A percentile compares a stretch with the other conserved stretches of the same genome.
Evolutionary conservation across 75 land plant species (phyloP).

Genomic region (Chamaecyparis obtusa): DNA sequence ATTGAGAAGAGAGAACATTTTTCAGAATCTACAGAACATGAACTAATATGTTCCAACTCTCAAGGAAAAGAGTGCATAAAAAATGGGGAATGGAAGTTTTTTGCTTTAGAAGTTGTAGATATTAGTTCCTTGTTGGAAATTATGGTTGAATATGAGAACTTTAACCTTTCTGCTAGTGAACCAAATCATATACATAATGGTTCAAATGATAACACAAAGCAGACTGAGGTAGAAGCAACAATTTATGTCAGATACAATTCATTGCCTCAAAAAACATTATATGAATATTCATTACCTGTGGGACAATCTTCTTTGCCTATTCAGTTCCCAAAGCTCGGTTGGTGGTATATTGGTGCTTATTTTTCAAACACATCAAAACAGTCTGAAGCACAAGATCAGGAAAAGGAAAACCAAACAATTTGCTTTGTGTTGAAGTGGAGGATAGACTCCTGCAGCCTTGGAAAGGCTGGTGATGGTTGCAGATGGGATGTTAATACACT

Average conservation of each 20-base stretch:
- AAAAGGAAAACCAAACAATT: neutral
- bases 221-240: constrained; percentile 22
- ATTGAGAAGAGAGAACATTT: neutral
- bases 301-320: constrained; percentile 32
- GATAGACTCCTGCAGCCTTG: constrained; percentile 42
- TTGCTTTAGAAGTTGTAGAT: constrained; percentile 37
- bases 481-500: constrained; percentile 36
- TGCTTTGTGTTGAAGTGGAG: constrained; percentile 57
- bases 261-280: constrained; percentile 28
- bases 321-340: constrained; percentile 51
- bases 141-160: constrained; percentile 18
- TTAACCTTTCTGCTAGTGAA: constrained; percentile 17
- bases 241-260: constrained; percentile 52
- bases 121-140: constrained; percentile 31
- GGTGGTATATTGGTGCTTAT: constrained; percentile 54
- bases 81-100: constrained; percentile 33
- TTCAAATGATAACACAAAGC: constrained; percentile 17
- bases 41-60: constrained; percentile 25
- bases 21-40: neutral
- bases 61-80: constrained; percentile 31
- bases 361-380: constrained; percentile 24
- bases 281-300: constrained; percentile 47
- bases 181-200: neutral
- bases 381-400: neutral
- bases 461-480: constrained; percentile 55